Percentiles rank a stretch among this genome's conserved stretches.
Conservation (phyloP, 1,284 basidiomycete species). For the Malassezia equina region DNA sequence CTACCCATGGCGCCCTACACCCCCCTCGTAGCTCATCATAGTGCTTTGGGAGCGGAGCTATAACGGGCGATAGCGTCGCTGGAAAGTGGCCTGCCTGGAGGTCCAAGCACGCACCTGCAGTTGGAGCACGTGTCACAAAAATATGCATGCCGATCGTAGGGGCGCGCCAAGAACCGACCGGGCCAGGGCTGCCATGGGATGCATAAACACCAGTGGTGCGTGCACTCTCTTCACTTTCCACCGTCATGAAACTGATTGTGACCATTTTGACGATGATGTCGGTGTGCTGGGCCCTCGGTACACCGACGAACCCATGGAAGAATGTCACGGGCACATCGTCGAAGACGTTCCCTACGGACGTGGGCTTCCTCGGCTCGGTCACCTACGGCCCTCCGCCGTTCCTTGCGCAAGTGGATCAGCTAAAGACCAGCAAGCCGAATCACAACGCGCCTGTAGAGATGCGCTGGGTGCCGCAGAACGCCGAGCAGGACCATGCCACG, state of each 20-base stretch:
- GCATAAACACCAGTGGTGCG: too few relatives aligned
- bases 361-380: conserved; percentile 27
- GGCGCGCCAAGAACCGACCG: not conserved
- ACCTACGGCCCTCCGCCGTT: conserved; percentile 27
- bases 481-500: conserved; percentile 14
- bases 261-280: not conserved
- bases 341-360: conserved; percentile 34
- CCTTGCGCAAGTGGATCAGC: conserved; percentile 25
- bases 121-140: not conserved
- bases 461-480: conserved; percentile 21
- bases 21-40: too few relatives aligned
- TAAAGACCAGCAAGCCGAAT: conserved; percentile 14
- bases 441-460: conserved; percentile 18
- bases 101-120: too few relatives aligned
- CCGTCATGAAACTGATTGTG: not conserved
- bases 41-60: too few relatives aligned
- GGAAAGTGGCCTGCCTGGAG: too few relatives aligned
- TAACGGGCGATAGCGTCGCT: too few relatives aligned
- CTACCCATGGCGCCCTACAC: too few relatives aligned
- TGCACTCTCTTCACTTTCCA: not conserved
- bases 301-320: not conserved
- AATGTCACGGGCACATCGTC: conserved; percentile 12
- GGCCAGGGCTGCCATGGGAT: too few relatives aligned
- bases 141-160: not conserved
- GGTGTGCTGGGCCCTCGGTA: not conserved